Conservation (phyloP, 2,329 filamentous ascomycete genomes). For the Mariannaea elegans region DNA sequence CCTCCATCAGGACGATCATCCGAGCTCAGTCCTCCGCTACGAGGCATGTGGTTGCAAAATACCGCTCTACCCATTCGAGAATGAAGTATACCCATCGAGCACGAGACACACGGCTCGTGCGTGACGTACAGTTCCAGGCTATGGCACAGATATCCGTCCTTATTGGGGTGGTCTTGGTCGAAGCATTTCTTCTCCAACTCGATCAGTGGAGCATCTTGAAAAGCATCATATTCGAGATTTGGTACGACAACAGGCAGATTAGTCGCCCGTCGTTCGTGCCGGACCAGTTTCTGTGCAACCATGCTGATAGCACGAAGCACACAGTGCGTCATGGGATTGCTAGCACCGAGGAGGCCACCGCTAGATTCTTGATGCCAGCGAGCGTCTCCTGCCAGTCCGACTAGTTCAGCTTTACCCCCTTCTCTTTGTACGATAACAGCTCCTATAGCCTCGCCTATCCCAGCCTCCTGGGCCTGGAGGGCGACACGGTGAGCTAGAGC, state of each 20-base stretch:
- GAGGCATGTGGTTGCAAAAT: slow-evolving; percentile 80
- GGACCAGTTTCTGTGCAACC: slow-evolving; percentile 74
- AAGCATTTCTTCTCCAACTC: slow-evolving; percentile 71
- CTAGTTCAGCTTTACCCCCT: slow-evolving; percentile 61
- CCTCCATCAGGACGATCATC: slow-evolving; percentile 70
- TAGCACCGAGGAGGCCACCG: slow-evolving; percentile 54
- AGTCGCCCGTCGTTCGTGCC: slow-evolving; percentile 59
- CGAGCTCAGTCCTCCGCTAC: slow-evolving; percentile 84
- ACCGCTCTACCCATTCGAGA: slow-evolving; percentile 89
- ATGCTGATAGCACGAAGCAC: slow-evolving; percentile 84
- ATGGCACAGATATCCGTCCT: slow-evolving; percentile 91
- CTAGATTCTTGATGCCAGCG: slow-evolving; percentile 69
- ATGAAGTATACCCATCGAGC: slow-evolving; percentile 94
- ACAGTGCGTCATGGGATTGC: slow-evolving; percentile 82
- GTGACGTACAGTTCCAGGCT: slow-evolving; percentile 93
- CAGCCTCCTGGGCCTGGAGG: slow-evolving; percentile 62
- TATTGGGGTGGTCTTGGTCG: slow-evolving; percentile 69
- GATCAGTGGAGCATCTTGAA: slow-evolving; percentile 75
- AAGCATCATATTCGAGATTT: slow-evolving; percentile 66
- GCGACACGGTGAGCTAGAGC: slow-evolving; percentile 72
- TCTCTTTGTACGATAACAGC: slow-evolving; percentile 78
- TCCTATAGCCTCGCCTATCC: slow-evolving; percentile 75
- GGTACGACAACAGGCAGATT: slow-evolving; percentile 46
- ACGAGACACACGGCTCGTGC: slow-evolving; percentile 96
- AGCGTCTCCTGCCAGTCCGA: slow-evolving; percentile 80